Base-by-base conservation (phyloP, 805 yeast genomes). In the Cyberlindnera galapagoensis region DNA sequence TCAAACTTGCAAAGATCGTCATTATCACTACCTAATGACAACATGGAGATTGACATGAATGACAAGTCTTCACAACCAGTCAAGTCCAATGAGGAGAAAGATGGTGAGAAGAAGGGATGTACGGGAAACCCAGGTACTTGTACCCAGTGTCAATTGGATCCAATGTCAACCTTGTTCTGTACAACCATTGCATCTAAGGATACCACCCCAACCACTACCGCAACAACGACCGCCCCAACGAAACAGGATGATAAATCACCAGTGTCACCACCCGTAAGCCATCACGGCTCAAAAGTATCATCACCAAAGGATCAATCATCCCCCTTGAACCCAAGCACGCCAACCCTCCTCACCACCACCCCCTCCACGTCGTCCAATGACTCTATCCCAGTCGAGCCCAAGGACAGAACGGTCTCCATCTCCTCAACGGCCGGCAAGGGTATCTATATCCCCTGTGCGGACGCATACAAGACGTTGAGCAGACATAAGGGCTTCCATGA, bases 61-160 rank as follows among this genome's bases (percentile, higher is more conserved):
- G n/a, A n/a, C n/a, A n/a, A n/a, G n/a, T n/a, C 30, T 4, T 27
- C 27, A n/a, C 10, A 21, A 12, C 14, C 22, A 15, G 18, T n/a
- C n/a, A n/a, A n/a, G n/a, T n/a, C n/a, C n/a, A n/a, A 19, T 15
- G 30, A 31, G 13, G 30, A 31, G 13, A 40, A 24, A 33, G n/a
- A n/a, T n/a, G n/a, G n/a, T n/a, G n/a, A 33, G 24, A 39, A 40
- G 20, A 48, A 60, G 3, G 78, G 73, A 9, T 85, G 94, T 56
- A 80, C 90, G 0, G 94, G 94, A 2, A 76, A 84, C 47, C 96
- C 96, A 9, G 95, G 95, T 3, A 76, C 87, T 4, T 86, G 96
- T 53, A 57, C 60, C 6, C 88, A 80, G 57, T 86, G 96, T 57
- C 94, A 80, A 50, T 54, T 61, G 29, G 95, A 87, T 56, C 95